A percentile compares a stretch with the other conserved stretches of the same genome.
phyloP scores from a whole-genome alignment of 257 asterid genomes.

The Penstemon newberryi region DNA sequence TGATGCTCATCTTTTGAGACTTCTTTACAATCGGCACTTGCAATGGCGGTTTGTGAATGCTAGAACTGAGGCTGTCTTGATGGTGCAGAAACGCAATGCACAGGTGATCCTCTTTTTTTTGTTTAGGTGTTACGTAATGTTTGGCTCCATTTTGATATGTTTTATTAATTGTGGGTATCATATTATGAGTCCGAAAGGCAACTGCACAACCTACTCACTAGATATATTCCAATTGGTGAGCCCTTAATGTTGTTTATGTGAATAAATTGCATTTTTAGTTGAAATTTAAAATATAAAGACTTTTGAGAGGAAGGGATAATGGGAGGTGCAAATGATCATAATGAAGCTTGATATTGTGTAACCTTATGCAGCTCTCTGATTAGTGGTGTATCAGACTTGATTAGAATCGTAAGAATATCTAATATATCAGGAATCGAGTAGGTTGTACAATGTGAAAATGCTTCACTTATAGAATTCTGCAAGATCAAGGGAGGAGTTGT shows the following conservation, averaged over 20 bases:
- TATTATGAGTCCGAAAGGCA: neutral
- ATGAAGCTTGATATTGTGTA: conserved; percentile 10
- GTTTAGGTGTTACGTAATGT: neutral
- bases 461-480: neutral
- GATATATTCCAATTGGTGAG: conserved; percentile 1
- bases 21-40: conserved; percentile 60
- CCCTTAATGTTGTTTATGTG: neutral
- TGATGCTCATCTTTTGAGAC: conserved; percentile 64
- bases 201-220: conserved; percentile 3
- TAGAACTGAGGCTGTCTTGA: conserved; percentile 47
- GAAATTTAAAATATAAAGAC: neutral
- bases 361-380: neutral
- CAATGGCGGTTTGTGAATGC: conserved; percentile 75
- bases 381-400: conserved; percentile 3
- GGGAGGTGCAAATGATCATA: conserved; percentile 16
- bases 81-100: conserved; percentile 51
- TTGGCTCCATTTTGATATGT: neutral
- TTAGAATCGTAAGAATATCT: conserved; percentile 9
- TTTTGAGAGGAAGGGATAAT: conserved; percentile 10
- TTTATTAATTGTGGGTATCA: neutral
- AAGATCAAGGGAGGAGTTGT: neutral
- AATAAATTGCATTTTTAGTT: conserved; percentile 4
- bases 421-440: neutral
- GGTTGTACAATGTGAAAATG: conserved; percentile 1
- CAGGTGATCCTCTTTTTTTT: conserved; percentile 42